Evolutionary conservation across 352 stramenopile genomes (phyloP), one percentile per base, ranked within the genome.

Genomic region (Pythium myriotylum): DNA sequence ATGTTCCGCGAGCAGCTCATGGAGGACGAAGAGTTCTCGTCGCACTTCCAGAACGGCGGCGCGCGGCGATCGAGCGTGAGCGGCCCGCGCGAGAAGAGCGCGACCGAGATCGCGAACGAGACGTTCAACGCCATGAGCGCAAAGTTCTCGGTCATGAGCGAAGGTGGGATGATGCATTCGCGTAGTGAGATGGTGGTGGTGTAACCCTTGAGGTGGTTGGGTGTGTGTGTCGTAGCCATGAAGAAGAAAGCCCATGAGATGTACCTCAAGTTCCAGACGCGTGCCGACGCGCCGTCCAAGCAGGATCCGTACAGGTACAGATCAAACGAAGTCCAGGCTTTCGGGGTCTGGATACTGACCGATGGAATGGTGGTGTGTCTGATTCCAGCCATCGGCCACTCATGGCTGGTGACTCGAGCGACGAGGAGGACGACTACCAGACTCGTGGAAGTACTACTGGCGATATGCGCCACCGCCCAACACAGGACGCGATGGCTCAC

Each of bases 201-300:
- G n/a, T n/a, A n/a, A n/a, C n/a, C n/a, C n/a, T n/a, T n/a, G n/a
- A n/a, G n/a, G n/a, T n/a, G n/a, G n/a, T n/a, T n/a, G n/a, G n/a
- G n/a, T n/a, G n/a, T n/a, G n/a, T n/a, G n/a, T n/a, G n/a, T n/a
- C n/a, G n/a, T 51, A 95, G 86, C 62, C 8, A 89, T 91, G 76
- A 91, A 91, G 61, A 77, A 67, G 65, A 90, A 89, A 61, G 88
- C 88, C 62, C 73, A 89, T 45, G 77, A 92, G 19, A 88, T 91
- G 79, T 95, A 93, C 65, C 71, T 87, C 70, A 84, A 78, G 46
- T 93, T 92, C 69, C 84, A 92, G 70, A 88, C 83, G 47, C 74
- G 82, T 20, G 77, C 73, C 17, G 79, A 90, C 16, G 62, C 79
- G 12, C 67, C 69, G 9, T 56, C 68, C 0, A 69, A 73, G 59